phyloP scores from a whole-genome alignment of 306 rosid genomes.

The Cicer bijugum region DNA sequence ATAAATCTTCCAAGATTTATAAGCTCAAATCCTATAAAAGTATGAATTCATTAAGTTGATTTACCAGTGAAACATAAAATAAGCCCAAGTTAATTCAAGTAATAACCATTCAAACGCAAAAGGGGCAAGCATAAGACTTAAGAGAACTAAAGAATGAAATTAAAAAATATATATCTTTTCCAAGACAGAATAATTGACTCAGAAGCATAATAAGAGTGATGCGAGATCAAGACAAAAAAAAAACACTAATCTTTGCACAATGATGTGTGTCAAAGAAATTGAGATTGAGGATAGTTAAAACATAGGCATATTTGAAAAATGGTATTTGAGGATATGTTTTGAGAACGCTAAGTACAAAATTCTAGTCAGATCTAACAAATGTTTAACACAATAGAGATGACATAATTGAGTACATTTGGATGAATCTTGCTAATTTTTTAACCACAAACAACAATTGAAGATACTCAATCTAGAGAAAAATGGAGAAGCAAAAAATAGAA shows the following conservation, averaged over 20 bases:
- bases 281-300: slow-evolving; percentile 10
- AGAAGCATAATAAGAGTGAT: slow-evolving; percentile 14
- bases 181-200: neutral
- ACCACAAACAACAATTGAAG: slow-evolving; percentile 26
- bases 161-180: neutral
- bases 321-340: neutral
- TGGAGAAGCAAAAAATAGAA: too few relatives aligned
- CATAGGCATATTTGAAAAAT: neutral
- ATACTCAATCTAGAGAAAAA: neutral
- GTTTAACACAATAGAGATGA: slow-evolving; percentile 3
- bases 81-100: neutral
- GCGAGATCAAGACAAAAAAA: slow-evolving; percentile 41
- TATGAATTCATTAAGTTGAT: slow-evolving; percentile 15
- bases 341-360: slow-evolving; percentile 34
- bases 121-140: neutral
- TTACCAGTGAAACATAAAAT: slow-evolving; percentile 32
- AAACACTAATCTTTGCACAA: neutral
- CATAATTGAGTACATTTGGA: slow-evolving; percentile 41
- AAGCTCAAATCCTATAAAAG: slow-evolving; percentile 9
- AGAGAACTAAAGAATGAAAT: slow-evolving; percentile 22
- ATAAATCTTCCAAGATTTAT: slow-evolving; percentile 7
- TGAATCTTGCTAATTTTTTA: slow-evolving; percentile 31
- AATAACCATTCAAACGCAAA: neutral
- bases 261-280: slow-evolving; percentile 4
- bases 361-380: slow-evolving; percentile 45